A percentile compares a stretch with the other conserved stretches of the same genome.
phyloP scores from a whole-genome alignment of 116 monocot genomes.

The Dioscorea cayenensis region DNA sequence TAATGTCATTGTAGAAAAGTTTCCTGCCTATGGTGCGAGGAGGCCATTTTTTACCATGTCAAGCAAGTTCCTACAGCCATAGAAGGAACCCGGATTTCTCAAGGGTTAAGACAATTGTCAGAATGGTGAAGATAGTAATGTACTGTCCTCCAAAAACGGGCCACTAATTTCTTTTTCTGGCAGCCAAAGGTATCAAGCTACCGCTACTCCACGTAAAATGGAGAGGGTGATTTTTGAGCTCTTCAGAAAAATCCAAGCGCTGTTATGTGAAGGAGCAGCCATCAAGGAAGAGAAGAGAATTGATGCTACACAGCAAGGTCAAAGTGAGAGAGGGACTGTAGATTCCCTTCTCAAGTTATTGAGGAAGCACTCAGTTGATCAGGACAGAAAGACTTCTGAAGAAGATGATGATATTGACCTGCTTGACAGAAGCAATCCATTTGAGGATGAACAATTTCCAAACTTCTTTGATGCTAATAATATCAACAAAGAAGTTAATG shows the following conservation, averaged over 20 bases:
- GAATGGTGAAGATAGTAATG: slow-evolving; percentile 35
- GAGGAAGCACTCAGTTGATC: slow-evolving; percentile 66
- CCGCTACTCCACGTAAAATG: slow-evolving; percentile 60
- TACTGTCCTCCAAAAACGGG: slow-evolving; percentile 61
- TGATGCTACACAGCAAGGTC: slow-evolving; percentile 44
- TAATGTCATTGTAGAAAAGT: slow-evolving; percentile 10
- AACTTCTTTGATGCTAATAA: slow-evolving; percentile 31
- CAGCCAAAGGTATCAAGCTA: slow-evolving; percentile 53
- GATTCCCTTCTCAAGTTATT: slow-evolving; percentile 78
- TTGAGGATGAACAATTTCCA: slow-evolving; percentile 42
- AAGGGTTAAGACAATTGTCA: slow-evolving; percentile 42
- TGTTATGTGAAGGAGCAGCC: slow-evolving; percentile 56
- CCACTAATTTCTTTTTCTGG: slow-evolving; percentile 44
- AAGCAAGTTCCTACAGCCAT: slow-evolving; percentile 34
- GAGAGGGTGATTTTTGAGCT: slow-evolving; percentile 88
- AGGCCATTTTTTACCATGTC: slow-evolving; percentile 20
- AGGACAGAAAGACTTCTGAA: slow-evolving; percentile 28
- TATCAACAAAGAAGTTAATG: slow-evolving; percentile 26
- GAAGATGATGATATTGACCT: slow-evolving; percentile 28
- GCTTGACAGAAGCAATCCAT: slow-evolving; percentile 16
- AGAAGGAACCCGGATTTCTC: slow-evolving; percentile 67
- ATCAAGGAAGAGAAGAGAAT: slow-evolving; percentile 74
- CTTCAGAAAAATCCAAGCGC: slow-evolving; percentile 77
- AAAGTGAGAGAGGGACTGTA: slow-evolving; percentile 66
- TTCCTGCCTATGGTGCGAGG: slow-evolving; percentile 12